A percentile compares a stretch with the other conserved stretches of the same genome.
Conservation (phyloP, 225 moss, liverwort and hornwort genomes). For the Antitrichia curtipendula region DNA sequence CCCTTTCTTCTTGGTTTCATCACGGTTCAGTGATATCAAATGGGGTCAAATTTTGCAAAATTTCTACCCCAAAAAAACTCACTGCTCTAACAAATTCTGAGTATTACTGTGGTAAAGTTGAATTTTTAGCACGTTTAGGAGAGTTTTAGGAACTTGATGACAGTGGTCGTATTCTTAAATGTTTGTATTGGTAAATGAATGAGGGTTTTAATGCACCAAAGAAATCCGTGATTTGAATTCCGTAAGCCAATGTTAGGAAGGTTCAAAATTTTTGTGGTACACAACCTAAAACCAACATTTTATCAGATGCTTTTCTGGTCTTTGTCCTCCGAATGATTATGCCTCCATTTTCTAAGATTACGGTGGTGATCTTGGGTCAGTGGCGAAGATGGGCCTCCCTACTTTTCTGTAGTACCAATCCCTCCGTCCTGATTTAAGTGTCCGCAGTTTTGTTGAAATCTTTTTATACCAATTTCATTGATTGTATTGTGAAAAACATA, state of each 20-base stretch:
- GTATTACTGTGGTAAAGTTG: background rate
- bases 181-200: background rate
- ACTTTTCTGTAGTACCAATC: background rate
- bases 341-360: background rate
- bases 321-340: background rate
- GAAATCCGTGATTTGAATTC: background rate
- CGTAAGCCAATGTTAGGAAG: background rate
- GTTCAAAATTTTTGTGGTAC: background rate
- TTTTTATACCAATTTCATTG: background rate
- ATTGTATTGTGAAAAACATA: background rate
- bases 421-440: background rate
- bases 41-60: background rate
- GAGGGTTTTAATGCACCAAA: background rate
- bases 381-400: background rate
- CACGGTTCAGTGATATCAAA: background rate
- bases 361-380: background rate
- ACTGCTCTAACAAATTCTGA: background rate
- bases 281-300: background rate
- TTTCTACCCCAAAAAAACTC: background rate
- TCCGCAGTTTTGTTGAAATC: background rate
- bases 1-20: background rate
- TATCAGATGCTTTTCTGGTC: background rate
- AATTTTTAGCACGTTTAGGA: background rate
- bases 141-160: background rate
- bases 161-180: too few relatives aligned